Base-by-base conservation (phyloP, 495 filamentous ascomycete genomes). In the Penicillium soppii region DNA sequence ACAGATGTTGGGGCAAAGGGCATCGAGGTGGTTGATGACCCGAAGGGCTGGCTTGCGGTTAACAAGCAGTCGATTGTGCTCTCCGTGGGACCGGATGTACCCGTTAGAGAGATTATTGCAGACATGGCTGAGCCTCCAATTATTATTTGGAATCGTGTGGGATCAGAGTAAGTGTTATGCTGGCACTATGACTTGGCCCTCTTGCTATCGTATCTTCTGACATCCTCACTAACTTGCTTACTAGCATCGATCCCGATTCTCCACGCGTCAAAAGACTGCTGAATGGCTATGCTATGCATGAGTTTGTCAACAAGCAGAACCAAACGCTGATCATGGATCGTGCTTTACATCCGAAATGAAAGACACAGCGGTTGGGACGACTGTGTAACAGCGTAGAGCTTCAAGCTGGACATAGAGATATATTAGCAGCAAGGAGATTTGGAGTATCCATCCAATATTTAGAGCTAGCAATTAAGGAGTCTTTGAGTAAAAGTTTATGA, bases 321-420 rank as follows among this genome's bases (percentile, higher is more conserved):
- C 50, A 15, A 54, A 36, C 10, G 38, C 10, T 20, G 22, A 47
- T 27, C n/a, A n/a, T n/a, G n/a, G n/a, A 35, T 53, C 30, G 55
- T 50, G 21, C 21, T 58, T 27, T 58, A 58, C 38, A 23, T 58
- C 35, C 55, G 55, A 39, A 37, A 47, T n/a, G n/a, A n/a, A n/a
- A n/a, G n/a, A n/a, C n/a, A 36, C 44, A 22, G 32, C 33, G 21
- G 30, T 19, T 33, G 22, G 29, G 9, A 21, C 32, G 3, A 20
- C 9, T 26, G n/a, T n/a, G n/a, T n/a, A n/a, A n/a, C n/a, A n/a
- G n/a, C n/a, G n/a, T n/a, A n/a, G n/a, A n/a, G n/a, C n/a, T n/a
- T n/a, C n/a, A n/a, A n/a, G n/a, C n/a, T n/a, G n/a, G n/a, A n/a
- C n/a, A n/a, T n/a, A n/a, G n/a, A n/a, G n/a, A n/a, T n/a, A n/a